A percentile compares a stretch with the other conserved stretches of the same genome.
These are phyloP conservation scores for Eimeria necatrix DNA, from an alignment of 169 alveolate genomes.

Conservation along the genomic window DNA sequence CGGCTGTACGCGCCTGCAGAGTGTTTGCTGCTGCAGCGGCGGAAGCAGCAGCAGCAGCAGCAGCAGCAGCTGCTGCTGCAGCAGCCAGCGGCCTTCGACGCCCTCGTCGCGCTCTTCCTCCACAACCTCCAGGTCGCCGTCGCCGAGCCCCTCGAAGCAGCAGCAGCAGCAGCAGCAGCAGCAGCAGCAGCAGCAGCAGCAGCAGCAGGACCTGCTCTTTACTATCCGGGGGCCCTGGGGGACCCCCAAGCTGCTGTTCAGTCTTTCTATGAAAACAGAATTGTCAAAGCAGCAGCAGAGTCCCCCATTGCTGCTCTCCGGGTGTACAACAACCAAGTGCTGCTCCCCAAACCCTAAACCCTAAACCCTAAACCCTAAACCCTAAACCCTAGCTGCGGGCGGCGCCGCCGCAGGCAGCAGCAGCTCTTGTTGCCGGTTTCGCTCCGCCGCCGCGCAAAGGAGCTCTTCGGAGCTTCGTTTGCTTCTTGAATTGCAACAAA, in stretches of 20 bases:
- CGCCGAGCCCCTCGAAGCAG: not conserved
- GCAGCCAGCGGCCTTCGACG: not conserved
- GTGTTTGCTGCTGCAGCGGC: not conserved
- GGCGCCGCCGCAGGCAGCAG: no score
- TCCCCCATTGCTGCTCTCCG: not conserved
- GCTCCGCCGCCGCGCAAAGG: no score
- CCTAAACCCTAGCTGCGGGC: no score
- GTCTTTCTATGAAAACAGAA: not conserved
- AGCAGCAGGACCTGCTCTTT: not conserved
- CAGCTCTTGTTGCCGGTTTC: no score
- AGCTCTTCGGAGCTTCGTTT: no score
- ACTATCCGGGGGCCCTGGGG: not conserved
- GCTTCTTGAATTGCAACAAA: no score
- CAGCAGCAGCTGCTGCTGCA: not conserved
- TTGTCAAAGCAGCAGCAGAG: not conserved
- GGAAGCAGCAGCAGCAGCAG: not conserved
- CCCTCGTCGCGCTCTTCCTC: not conserved
- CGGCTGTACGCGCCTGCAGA: not conserved
- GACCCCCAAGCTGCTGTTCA: not conserved
- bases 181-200: not conserved
- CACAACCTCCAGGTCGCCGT: not conserved
- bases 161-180: not conserved
- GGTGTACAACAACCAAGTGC: not conserved
- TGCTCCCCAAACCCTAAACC: no score
- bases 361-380: no score